Percentiles rank a stretch among this genome's conserved stretches.
These are phyloP conservation scores for Aspergillus latus DNA, from an alignment of 2,329 filamentous ascomycete species.

Conservation along the genomic window DNA sequence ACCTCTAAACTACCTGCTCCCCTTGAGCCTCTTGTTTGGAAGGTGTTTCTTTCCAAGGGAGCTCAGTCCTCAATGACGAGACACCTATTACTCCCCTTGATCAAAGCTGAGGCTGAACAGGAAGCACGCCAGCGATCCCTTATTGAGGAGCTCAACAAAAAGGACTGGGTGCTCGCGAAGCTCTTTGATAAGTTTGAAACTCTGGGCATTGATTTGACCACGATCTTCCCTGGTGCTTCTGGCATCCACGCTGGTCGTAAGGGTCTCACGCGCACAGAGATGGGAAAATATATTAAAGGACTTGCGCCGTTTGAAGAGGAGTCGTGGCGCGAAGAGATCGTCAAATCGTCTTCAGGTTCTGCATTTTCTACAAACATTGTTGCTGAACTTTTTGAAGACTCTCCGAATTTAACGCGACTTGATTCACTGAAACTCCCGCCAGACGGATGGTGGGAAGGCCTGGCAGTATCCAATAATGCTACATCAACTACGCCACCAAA, in stretches of 20 bases:
- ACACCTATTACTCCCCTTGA: slow-evolving; percentile 54
- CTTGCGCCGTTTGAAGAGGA: slow-evolving; percentile 54
- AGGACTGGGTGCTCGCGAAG: slow-evolving; percentile 60
- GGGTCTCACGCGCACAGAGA: slow-evolving; percentile 49
- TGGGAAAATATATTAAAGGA: slow-evolving; percentile 56
- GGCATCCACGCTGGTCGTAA: slow-evolving; percentile 47
- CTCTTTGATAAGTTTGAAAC: slow-evolving; percentile 60
- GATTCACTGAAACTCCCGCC: slow-evolving; percentile 20
- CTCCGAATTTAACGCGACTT: not conserved
- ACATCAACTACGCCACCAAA: not conserved
- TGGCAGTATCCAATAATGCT: slow-evolving; percentile 14
- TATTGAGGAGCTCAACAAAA: slow-evolving; percentile 53
- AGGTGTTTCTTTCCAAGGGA: slow-evolving; percentile 46
- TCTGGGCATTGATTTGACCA: slow-evolving; percentile 55
- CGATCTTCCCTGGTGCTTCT: slow-evolving; percentile 57
- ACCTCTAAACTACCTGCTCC: slow-evolving; percentile 54
- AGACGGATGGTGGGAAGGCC: slow-evolving; percentile 37
- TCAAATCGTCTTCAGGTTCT: slow-evolving; percentile 18
- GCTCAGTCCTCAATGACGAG: slow-evolving; percentile 45
- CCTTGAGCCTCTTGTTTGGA: slow-evolving; percentile 55
- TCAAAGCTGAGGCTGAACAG: slow-evolving; percentile 50
- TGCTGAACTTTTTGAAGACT: slow-evolving; percentile 22
- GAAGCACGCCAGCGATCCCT: slow-evolving; percentile 51
- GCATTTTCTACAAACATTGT: slow-evolving; percentile 28
- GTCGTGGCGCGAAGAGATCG: slow-evolving; percentile 43